A percentile compares a stretch with the other conserved stretches of the same genome.
phyloP scores from a whole-genome alignment of 1,284 basidiomycete species.

The Amylostereum areolatum region DNA sequence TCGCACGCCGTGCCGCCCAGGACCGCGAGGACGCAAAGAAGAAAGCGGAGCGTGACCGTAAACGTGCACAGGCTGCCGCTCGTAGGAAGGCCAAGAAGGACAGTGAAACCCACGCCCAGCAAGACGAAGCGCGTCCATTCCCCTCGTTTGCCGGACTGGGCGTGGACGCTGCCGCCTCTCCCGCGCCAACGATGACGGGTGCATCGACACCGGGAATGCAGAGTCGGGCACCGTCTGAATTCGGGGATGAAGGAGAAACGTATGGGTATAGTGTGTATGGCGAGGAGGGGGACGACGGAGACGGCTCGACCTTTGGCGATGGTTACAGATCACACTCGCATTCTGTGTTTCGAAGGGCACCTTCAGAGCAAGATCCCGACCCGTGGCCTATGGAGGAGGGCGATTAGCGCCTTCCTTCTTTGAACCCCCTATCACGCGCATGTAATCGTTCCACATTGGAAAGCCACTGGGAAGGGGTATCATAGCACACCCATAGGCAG shows the following conservation, averaged over 20 bases:
- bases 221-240: background rate
- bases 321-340: background rate
- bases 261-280: background rate
- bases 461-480: background rate
- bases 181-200: slow-evolving; percentile 15
- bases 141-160: slow-evolving; percentile 10
- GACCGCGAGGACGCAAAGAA: slow-evolving; percentile 44
- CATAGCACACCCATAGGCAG: background rate
- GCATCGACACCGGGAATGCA: background rate
- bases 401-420: background rate
- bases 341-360: background rate
- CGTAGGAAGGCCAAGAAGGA: slow-evolving; percentile 45
- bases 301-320: background rate
- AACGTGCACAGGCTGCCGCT: slow-evolving; percentile 44
- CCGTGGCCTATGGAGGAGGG: slow-evolving; percentile 5
- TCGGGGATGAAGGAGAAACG: background rate
- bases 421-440: no score
- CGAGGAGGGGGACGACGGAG: background rate
- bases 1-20: slow-evolving; percentile 22
- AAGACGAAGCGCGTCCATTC: slow-evolving; percentile 17
- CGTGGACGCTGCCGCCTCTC: slow-evolving; percentile 20
- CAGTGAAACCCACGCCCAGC: slow-evolving; percentile 7
- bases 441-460: background rate
- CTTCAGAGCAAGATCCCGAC: background rate
- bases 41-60: slow-evolving; percentile 42